Percentiles rank a stretch among this genome's conserved stretches.
Conservation (phyloP, 805 yeast species). For the Candida nanaspora region DNA sequence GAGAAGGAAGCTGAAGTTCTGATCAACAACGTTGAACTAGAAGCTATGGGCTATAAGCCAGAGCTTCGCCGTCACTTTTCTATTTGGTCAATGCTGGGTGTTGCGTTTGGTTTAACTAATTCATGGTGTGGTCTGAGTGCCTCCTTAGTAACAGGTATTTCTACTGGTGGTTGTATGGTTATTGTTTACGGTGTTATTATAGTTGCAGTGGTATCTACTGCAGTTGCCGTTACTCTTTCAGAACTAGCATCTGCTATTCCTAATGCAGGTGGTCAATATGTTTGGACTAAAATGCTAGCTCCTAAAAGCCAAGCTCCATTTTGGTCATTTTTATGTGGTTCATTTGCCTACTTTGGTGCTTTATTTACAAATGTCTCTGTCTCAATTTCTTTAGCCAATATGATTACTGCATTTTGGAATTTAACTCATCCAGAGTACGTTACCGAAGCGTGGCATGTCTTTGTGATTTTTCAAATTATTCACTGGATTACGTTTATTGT, state of each 20-base stretch:
- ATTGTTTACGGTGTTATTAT: constrained; percentile 51
- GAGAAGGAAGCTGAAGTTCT: background rate
- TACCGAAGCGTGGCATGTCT: constrained; percentile 46
- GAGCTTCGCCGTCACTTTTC: constrained; percentile 30
- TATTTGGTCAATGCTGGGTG: constrained; percentile 44
- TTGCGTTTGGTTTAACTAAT: constrained; percentile 54
- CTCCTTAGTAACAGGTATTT: constrained; percentile 45
- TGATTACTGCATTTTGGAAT: constrained; percentile 42
- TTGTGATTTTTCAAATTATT: constrained; percentile 39
- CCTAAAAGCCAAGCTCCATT: constrained; percentile 40
- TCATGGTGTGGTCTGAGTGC: constrained; percentile 59
- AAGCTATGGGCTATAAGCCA: background rate
- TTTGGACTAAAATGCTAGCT: constrained; percentile 50
- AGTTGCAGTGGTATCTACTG: constrained; percentile 37
- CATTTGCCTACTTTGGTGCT: constrained; percentile 55
- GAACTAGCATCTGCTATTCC: constrained; percentile 49
- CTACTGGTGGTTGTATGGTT: constrained; percentile 52
- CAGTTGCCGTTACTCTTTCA: constrained; percentile 44
- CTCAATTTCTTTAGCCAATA: constrained; percentile 44
- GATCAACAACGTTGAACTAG: background rate
- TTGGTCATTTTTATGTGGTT: constrained; percentile 53
- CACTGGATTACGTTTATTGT: constrained; percentile 36
- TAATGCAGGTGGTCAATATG: constrained; percentile 53
- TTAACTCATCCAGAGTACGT: constrained; percentile 24
- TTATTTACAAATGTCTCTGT: constrained; percentile 57